Conservation (phyloP, 805 yeast species). For the Schwanniomyces polymorphus region DNA sequence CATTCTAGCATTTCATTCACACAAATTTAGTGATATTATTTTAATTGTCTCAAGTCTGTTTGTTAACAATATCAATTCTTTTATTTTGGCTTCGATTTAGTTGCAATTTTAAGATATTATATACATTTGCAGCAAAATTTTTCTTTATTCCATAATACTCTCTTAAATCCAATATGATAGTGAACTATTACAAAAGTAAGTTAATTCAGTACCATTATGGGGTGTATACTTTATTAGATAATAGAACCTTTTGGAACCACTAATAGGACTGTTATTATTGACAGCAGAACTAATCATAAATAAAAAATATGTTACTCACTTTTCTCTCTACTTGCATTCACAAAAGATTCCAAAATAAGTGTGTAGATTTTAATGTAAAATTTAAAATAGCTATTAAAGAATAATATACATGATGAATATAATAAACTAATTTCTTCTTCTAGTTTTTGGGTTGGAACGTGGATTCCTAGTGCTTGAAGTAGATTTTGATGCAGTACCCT, state of each 20-base stretch:
- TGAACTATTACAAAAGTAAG: too few relatives aligned
- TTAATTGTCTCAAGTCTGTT: too few relatives aligned
- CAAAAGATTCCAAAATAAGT: slow-evolving; percentile 18
- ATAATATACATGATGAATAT: slow-evolving; percentile 4
- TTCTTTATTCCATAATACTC: slow-evolving; percentile 41
- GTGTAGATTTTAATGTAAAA: slow-evolving; percentile 32
- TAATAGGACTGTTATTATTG: slow-evolving; percentile 34
- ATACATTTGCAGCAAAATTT: slow-evolving; percentile 54
- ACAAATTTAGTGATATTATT: too few relatives aligned
- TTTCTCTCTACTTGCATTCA: slow-evolving; percentile 33
- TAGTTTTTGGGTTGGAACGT: not conserved
- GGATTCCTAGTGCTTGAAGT: not conserved
- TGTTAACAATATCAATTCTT: too few relatives aligned
- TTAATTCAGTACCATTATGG: too few relatives aligned
- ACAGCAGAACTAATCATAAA: slow-evolving; percentile 21
- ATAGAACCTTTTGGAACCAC: slow-evolving; percentile 38
- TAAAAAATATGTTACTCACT: slow-evolving; percentile 29
- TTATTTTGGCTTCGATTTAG: too few relatives aligned
- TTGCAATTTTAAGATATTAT: slow-evolving; percentile 35
- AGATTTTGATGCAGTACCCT: not conserved
- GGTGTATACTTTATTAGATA: too few relatives aligned
- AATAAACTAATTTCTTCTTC: not conserved
- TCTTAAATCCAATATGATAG: slow-evolving; percentile 54
- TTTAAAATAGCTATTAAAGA: slow-evolving; percentile 18
- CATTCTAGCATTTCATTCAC: too few relatives aligned